Evolutionary conservation across 2,329 filamentous ascomycete species (phyloP).

Genomic region (Cladorrhinum sp.): DNA sequence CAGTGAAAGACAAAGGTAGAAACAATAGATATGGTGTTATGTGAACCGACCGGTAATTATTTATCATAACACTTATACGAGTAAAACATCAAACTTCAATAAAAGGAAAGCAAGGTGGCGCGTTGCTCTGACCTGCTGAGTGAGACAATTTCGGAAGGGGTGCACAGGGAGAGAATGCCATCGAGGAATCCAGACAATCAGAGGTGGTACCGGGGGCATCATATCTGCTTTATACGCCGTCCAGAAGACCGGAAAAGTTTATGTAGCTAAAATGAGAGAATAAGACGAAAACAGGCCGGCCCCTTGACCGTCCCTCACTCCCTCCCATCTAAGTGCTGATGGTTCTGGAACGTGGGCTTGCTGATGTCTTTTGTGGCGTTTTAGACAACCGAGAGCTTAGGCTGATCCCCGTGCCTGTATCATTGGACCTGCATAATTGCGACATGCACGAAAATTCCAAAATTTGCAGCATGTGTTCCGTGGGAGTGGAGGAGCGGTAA

Average conservation of each 20-base stretch:
- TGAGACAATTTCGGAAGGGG: background rate
- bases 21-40: too few species aligned
- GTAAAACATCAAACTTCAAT: background rate
- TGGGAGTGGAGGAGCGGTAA: background rate
- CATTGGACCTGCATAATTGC: background rate
- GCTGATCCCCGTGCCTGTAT: background rate
- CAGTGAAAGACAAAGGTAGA: background rate
- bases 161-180: background rate
- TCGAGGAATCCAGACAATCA: background rate
- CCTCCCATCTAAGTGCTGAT: background rate
- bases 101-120: background rate
- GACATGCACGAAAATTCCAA: background rate
- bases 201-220: background rate
- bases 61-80: background rate
- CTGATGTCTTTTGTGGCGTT: background rate
- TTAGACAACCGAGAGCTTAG: background rate
- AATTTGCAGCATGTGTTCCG: background rate
- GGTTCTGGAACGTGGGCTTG: background rate
- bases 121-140: background rate
- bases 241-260: background rate
- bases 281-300: background rate
- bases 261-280: background rate
- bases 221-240: background rate
- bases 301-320: background rate
- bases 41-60: background rate